A percentile compares a stretch with the other conserved stretches of the same genome.
Conservation (phyloP, 805 yeast genomes). For the Kodamaea hsintzibuensis region DNA sequence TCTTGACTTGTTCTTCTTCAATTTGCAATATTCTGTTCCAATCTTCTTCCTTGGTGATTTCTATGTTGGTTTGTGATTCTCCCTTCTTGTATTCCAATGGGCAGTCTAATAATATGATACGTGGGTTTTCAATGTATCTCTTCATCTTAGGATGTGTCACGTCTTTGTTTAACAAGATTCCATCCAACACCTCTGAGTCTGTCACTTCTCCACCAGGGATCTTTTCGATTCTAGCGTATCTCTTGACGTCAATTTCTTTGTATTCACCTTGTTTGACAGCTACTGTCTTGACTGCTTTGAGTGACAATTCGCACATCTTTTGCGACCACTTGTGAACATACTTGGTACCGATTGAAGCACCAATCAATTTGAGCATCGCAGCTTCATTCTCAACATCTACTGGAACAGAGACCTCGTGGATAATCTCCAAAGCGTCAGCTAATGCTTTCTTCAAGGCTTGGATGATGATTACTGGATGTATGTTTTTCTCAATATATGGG, state of each 20-base stretch:
- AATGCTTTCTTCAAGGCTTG: slow-evolving; percentile 91
- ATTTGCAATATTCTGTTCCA: slow-evolving; percentile 94
- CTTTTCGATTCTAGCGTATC: slow-evolving; percentile 92
- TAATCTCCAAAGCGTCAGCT: slow-evolving; percentile 84
- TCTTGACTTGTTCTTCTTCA: slow-evolving; percentile 95
- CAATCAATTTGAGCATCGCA: slow-evolving; percentile 83
- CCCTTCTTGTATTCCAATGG: slow-evolving; percentile 99
- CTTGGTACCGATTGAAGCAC: slow-evolving; percentile 94
- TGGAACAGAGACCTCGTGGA: slow-evolving; percentile 78
- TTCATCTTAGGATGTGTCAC: slow-evolving; percentile 99
- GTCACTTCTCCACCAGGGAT: slow-evolving; percentile 98
- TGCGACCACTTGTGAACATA: slow-evolving; percentile 89
- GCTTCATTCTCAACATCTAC: slow-evolving; percentile 81
- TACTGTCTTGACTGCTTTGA: slow-evolving; percentile 86
- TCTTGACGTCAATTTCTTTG: slow-evolving; percentile 87
- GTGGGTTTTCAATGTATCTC: slow-evolving; percentile 84
- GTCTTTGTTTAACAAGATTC: slow-evolving; percentile 91
- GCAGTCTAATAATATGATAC: slow-evolving; percentile 87
- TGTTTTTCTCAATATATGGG: slow-evolving; percentile 91
- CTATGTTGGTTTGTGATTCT: slow-evolving; percentile 97
- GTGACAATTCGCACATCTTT: slow-evolving; percentile 85
- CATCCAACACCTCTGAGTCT: slow-evolving; percentile 84
- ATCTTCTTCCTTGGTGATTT: slow-evolving; percentile 92
- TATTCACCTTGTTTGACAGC: slow-evolving; percentile 57
- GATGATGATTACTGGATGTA: slow-evolving; percentile 95